Conservation (phyloP, 495 filamentous ascomycete genomes). For the Penicillium arizonense region DNA sequence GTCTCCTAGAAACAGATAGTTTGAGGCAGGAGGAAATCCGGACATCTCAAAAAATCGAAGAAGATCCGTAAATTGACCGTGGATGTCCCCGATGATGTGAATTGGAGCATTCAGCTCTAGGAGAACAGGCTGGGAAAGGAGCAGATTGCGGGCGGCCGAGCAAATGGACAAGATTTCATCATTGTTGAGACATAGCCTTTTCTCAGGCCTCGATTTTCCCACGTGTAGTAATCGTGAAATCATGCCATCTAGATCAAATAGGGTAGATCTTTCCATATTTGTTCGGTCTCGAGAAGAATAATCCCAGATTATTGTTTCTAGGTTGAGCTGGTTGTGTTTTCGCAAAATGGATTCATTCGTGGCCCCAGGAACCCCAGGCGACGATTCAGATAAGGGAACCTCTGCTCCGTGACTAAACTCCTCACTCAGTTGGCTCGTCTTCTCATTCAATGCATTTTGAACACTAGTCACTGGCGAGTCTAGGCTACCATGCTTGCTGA, state of each 20-base stretch:
- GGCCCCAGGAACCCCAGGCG: too few relatives aligned
- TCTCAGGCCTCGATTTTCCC: constrained; percentile 94
- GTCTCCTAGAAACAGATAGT: constrained; percentile 94
- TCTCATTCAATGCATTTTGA: too few relatives aligned
- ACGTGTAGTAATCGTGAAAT: constrained; percentile 92
- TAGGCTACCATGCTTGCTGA: too few relatives aligned
- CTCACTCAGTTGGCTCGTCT: too few relatives aligned
- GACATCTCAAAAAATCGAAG: constrained; percentile 99
- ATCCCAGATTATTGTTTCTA: too few relatives aligned
- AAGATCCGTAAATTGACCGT: constrained; percentile 97
- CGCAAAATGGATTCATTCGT: too few relatives aligned
- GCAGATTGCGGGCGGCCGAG: constrained; percentile 77
- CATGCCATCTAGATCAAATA: constrained; percentile 88
- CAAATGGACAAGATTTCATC: constrained; percentile 95
- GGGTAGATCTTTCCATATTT: too few relatives aligned
- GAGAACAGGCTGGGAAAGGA: constrained; percentile 87
- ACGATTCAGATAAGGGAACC: too few relatives aligned
- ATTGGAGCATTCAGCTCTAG: constrained; percentile 90
- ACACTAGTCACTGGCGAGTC: too few relatives aligned
- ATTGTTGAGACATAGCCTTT: constrained; percentile 94
- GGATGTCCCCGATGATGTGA: constrained; percentile 97
- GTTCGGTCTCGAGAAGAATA: too few relatives aligned
- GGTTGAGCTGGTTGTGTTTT: too few relatives aligned
- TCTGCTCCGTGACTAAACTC: too few relatives aligned
- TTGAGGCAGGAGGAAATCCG: constrained; percentile 88